These are phyloP conservation scores for Pichiaceae sp. DNA, from an alignment of 1,139 yeast species.

Conservation along the genomic window DNA sequence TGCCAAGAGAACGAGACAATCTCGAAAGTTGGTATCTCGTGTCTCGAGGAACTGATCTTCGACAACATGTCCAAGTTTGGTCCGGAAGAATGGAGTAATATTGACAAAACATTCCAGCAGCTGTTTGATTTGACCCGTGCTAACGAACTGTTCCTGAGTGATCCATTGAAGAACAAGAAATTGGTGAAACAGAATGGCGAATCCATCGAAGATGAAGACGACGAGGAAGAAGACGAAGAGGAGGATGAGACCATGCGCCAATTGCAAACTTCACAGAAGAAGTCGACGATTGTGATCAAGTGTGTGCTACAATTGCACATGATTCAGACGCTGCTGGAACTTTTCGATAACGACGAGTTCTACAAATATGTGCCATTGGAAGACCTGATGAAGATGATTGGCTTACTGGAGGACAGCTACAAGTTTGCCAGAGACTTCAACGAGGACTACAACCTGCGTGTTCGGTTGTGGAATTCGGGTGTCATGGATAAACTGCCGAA, in stretches of 20 bases:
- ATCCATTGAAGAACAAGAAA: constrained; percentile 37
- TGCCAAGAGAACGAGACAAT: constrained; percentile 97
- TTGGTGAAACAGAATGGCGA: background rate
- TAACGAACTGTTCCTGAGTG: constrained; percentile 66
- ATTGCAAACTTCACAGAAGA: constrained; percentile 36
- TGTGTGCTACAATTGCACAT: constrained; percentile 84
- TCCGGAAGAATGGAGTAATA: constrained; percentile 64
- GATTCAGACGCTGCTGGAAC: constrained; percentile 80
- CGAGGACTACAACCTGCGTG: constrained; percentile 79
- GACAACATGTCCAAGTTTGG: constrained; percentile 65
- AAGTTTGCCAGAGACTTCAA: constrained; percentile 81
- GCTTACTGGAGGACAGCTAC: constrained; percentile 60
- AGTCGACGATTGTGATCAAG: constrained; percentile 80
- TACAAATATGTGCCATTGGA: constrained; percentile 62
- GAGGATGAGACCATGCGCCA: constrained; percentile 8
- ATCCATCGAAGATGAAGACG: background rate
- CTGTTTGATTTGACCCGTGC: constrained; percentile 84
- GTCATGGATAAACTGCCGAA: constrained; percentile 90
- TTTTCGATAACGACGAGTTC: constrained; percentile 63
- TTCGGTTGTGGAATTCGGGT: constrained; percentile 84
- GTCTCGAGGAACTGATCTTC: constrained; percentile 68
- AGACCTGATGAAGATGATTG: constrained; percentile 51
- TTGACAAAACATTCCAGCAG: constrained; percentile 53
- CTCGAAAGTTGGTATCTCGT: constrained; percentile 87
- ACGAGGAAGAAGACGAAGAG: constrained; percentile 6